These are phyloP conservation scores for Microbotryum intermedium DNA, from an alignment of 1,284 basidiomycete genomes.

Conservation along the genomic window DNA sequence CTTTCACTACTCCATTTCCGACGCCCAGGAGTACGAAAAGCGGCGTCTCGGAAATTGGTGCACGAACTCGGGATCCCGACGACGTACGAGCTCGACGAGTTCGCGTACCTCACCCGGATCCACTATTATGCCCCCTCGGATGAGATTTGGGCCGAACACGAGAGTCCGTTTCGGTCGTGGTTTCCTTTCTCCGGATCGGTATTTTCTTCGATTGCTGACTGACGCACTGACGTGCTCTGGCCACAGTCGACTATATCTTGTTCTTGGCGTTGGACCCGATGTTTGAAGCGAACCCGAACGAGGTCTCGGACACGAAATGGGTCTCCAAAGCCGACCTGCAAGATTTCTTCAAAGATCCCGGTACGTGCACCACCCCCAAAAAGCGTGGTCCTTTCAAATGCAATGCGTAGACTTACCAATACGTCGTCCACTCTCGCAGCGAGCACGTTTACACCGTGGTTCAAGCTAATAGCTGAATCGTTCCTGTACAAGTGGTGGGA, in stretches of 20 bases:
- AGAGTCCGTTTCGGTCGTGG: constrained; percentile 61
- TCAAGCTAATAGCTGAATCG: constrained; percentile 93
- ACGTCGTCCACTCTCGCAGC: no score
- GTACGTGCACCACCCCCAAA: constrained; percentile 44
- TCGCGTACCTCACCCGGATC: constrained; percentile 92
- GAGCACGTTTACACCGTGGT: constrained; percentile 95
- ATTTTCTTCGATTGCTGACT: background rate
- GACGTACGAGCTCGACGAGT: constrained; percentile 68
- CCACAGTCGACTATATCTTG: constrained; percentile 89
- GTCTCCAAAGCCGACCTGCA: constrained; percentile 83
- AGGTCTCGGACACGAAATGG: constrained; percentile 85
- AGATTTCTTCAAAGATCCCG: constrained; percentile 74
- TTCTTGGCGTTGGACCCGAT: constrained; percentile 85
- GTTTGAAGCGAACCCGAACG: constrained; percentile 78
- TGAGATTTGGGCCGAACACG: constrained; percentile 96
- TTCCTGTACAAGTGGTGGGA: constrained; percentile 99
- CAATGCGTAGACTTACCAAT: no score
- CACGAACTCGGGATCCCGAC: constrained; percentile 92
- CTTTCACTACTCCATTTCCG: background rate
- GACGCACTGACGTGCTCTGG: constrained; percentile 15
- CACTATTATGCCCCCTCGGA: constrained; percentile 93
- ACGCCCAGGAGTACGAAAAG: constrained; percentile 57
- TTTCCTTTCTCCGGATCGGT: background rate
- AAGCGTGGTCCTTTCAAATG: no score
- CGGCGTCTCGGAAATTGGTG: constrained; percentile 88